Conservation (phyloP, 805 yeast genomes). For the Candida fluviatilis region DNA sequence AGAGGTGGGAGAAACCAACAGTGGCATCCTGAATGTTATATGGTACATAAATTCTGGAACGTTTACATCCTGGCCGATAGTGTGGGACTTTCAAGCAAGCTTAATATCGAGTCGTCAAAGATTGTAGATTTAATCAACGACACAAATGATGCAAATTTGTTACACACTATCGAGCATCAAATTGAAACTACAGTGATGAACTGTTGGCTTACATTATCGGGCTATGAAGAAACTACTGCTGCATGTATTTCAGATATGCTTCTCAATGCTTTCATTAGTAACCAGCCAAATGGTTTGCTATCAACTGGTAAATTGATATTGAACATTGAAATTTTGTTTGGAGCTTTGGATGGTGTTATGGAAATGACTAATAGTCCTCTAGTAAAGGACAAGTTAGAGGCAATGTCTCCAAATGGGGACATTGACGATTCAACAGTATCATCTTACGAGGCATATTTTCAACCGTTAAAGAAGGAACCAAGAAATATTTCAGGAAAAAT, state of each 20-base stretch:
- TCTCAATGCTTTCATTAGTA: slow-evolving; percentile 71
- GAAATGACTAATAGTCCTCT: slow-evolving; percentile 14
- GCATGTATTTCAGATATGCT: slow-evolving; percentile 89
- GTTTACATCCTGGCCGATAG: slow-evolving; percentile 66
- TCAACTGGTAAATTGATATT: slow-evolving; percentile 71
- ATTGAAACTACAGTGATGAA: slow-evolving; percentile 56
- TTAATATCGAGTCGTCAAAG: slow-evolving; percentile 9
- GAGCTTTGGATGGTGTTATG: slow-evolving; percentile 58
- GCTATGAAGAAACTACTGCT: slow-evolving; percentile 88
- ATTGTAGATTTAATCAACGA: slow-evolving; percentile 7
- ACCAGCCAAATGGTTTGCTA: slow-evolving; percentile 60
- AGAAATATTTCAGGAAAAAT: slow-evolving; percentile 83
- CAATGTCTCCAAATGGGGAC: slow-evolving; percentile 1
- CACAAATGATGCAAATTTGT: slow-evolving; percentile 24
- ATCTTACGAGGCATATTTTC: slow-evolving; percentile 21
- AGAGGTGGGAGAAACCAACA: slow-evolving; percentile 90
- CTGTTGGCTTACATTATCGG: slow-evolving; percentile 84
- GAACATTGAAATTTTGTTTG: slow-evolving; percentile 72
- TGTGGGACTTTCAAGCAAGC: slow-evolving; percentile 40
- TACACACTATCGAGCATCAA: slow-evolving; percentile 56
- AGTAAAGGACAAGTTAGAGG: not conserved
- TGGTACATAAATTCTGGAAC: slow-evolving; percentile 97
- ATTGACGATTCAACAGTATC: slow-evolving; percentile 8
- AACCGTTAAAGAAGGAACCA: slow-evolving; percentile 57
- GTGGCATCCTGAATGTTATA: slow-evolving; percentile 99